These are phyloP conservation scores for Dactylellina sp. DNA, from an alignment of 2,329 filamentous ascomycete genomes.

Conservation along the genomic window DNA sequence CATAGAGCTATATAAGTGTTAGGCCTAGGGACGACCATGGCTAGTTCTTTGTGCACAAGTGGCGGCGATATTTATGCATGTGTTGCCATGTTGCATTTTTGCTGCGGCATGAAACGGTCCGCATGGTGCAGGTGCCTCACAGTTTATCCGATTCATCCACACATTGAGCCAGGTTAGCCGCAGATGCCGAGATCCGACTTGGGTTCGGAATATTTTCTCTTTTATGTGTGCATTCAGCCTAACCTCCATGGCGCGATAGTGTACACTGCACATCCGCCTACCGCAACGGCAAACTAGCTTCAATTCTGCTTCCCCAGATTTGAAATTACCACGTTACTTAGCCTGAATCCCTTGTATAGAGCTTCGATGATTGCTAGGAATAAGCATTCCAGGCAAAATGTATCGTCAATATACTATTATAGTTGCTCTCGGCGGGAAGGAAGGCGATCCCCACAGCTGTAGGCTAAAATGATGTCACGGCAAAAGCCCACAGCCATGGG, in stretches of 20 bases:
- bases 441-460: constrained; percentile 26
- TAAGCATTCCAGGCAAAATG: constrained; percentile 14
- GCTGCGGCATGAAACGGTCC: too few species aligned
- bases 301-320: constrained; percentile 37
- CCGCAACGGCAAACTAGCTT: too few species aligned
- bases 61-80: too few species aligned
- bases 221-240: constrained; percentile 30
- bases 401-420: constrained; percentile 6
- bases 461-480: constrained; percentile 51
- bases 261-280: too few species aligned
- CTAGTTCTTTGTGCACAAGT: too few species aligned
- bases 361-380: background rate
- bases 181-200: constrained; percentile 21
- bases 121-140: background rate
- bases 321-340: constrained; percentile 38
- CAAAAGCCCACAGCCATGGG: constrained; percentile 29
- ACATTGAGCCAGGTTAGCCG: constrained; percentile 23
- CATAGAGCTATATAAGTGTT: too few species aligned
- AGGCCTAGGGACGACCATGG: too few species aligned
- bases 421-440: constrained; percentile 38
- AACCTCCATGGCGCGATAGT: constrained; percentile 12
- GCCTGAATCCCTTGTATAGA: constrained; percentile 36
- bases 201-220: constrained; percentile 14
- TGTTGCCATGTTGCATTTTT: too few species aligned
- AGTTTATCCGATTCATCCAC: constrained; percentile 51